Evolutionary conservation across 2,329 filamentous ascomycete genomes (phyloP).

Genomic region (Stenocarpella maydis): DNA sequence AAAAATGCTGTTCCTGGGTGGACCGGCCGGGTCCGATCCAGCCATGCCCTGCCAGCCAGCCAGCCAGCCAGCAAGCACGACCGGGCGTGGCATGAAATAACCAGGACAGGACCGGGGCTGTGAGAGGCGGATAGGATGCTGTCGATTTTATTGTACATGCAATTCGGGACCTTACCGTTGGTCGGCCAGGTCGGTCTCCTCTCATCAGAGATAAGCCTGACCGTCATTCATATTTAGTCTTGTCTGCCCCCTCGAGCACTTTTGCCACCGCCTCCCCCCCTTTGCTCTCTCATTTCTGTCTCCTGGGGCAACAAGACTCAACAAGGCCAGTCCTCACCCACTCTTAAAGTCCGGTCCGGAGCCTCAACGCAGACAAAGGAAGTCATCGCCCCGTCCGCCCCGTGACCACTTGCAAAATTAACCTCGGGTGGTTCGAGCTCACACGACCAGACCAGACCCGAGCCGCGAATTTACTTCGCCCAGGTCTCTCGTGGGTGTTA

Average conservation of each 20-base stretch:
- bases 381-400: constrained; percentile 20
- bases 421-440: constrained; percentile 4
- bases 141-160: constrained; percentile 21
- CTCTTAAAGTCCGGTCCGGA: constrained; percentile 16
- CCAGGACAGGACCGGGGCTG: constrained; percentile 8
- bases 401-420: constrained; percentile 20
- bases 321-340: constrained; percentile 4
- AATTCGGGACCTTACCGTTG: constrained; percentile 21
- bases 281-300: constrained; percentile 2
- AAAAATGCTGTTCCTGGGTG: constrained; percentile 19
- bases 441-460: constrained; percentile 5
- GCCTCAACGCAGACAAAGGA: constrained; percentile 13
- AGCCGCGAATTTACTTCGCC: not conserved
- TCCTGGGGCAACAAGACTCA: constrained; percentile 17
- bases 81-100: not conserved
- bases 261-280: not conserved
- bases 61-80: constrained; percentile 8
- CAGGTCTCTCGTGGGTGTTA: constrained; percentile 13
- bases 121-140: constrained; percentile 11
- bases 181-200: constrained; percentile 8
- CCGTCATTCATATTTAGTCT: constrained; percentile 27
- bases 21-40: constrained; percentile 7
- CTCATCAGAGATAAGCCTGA: constrained; percentile 16
- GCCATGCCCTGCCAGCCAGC: not conserved
- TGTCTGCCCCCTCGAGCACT: not conserved